Conservation (phyloP, 2,329 filamentous ascomycete genomes). For the Truncatella angustata region DNA sequence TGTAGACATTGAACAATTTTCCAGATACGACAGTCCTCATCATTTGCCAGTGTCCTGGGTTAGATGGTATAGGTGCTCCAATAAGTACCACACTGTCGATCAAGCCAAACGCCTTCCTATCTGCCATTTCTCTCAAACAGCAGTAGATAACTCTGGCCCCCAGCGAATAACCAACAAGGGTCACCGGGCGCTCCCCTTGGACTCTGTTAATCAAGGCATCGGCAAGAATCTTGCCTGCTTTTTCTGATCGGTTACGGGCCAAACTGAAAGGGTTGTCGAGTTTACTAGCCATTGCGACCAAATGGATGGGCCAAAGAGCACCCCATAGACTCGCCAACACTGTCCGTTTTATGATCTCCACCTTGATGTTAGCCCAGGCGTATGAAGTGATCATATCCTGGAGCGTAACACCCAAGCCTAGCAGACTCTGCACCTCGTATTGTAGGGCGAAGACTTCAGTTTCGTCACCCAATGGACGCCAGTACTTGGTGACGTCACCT, state of each 20-base stretch:
- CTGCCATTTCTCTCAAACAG: constrained; percentile 63
- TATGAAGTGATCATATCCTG: constrained; percentile 69
- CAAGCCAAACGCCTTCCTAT: constrained; percentile 65
- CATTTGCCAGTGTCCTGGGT: constrained; percentile 55
- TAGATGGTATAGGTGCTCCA: constrained; percentile 74
- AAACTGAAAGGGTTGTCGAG: constrained; percentile 82
- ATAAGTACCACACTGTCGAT: constrained; percentile 67
- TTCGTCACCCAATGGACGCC: constrained; percentile 69
- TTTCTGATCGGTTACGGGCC: constrained; percentile 73
- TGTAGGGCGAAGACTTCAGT: constrained; percentile 81
- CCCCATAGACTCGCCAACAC: constrained; percentile 66
- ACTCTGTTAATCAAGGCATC: constrained; percentile 66
- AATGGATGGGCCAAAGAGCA: constrained; percentile 67
- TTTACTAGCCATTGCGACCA: constrained; percentile 64
- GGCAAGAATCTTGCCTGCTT: constrained; percentile 71
- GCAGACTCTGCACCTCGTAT: constrained; percentile 76
- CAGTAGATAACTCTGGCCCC: constrained; percentile 68
- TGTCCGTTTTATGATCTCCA: constrained; percentile 71
- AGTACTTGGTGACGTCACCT: constrained; percentile 75
- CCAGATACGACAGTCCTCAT: constrained; percentile 47
- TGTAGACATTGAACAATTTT: constrained; percentile 83
- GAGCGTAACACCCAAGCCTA: constrained; percentile 74
- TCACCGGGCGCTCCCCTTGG: constrained; percentile 68
- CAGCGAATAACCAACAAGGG: constrained; percentile 64
- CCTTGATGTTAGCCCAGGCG: constrained; percentile 72